These are phyloP conservation scores for Aechmea fasciata DNA, from an alignment of 176 grass and related monocot species.

Conservation along the genomic window DNA sequence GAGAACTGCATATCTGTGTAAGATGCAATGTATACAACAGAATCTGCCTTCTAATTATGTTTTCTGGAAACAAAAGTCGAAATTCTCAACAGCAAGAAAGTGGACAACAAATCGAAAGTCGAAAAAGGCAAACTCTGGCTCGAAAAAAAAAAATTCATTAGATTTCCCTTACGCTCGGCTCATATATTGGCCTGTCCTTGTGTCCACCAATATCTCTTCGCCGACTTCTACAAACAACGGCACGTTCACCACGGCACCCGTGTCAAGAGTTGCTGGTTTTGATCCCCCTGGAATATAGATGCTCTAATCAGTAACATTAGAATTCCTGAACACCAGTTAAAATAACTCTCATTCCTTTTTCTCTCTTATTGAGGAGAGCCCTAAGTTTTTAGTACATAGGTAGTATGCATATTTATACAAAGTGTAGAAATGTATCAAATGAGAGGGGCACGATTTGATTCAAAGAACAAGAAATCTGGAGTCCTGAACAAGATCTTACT, in stretches of 20 bases:
- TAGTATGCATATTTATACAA: background rate
- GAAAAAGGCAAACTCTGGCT: conserved; percentile 20
- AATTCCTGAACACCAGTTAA: background rate
- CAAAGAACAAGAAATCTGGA: background rate
- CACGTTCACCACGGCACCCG: conserved; percentile 71
- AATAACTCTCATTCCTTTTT: background rate
- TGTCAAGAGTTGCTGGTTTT: conserved; percentile 80
- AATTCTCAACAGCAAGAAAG: background rate
- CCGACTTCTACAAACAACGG: conserved; percentile 70
- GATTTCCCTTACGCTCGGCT: conserved; percentile 45
- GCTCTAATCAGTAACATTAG: conserved; percentile 1
- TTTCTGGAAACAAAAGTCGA: conserved; percentile 7
- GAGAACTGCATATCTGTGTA: background rate
- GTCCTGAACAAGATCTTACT: background rate
- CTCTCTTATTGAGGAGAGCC: background rate
- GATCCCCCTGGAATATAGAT: conserved; percentile 58
- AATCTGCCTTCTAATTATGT: background rate
- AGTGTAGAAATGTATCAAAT: background rate
- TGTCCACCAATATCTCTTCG: conserved; percentile 62
- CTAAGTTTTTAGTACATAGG: background rate
- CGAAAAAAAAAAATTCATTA: background rate
- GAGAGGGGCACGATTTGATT: background rate
- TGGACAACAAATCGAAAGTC: conserved; percentile 14
- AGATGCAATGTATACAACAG: background rate
- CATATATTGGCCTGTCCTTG: conserved; percentile 86